Base-by-base conservation (phyloP, 2,329 filamentous ascomycete genomes). In the Helminthosporium solani region DNA sequence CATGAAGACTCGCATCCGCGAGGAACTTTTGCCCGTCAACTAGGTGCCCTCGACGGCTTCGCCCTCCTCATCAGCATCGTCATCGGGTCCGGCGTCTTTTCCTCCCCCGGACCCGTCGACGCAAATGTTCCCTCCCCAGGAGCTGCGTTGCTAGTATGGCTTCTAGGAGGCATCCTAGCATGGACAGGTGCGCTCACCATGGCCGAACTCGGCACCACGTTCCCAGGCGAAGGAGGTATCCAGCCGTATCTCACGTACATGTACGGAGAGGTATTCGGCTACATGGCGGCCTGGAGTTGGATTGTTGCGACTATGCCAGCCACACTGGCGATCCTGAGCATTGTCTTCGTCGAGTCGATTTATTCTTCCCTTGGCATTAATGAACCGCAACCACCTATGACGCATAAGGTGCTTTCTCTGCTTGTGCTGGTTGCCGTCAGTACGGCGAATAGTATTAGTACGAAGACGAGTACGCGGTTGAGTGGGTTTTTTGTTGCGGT, bases 231-330 rank as follows among this genome's bases (percentile, higher is more conserved):
- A 75, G 80, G 82, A 4, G 83, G 83, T 16, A 78, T 85, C 15
- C 83, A 86, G 55, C 80, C 80, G 1, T 85, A 83, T 52, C 73
- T 86, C 2, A 73, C 76, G 48, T 78, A 82, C 64, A 80, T 84
- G 27, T 85, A 78, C 48, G 82, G 83, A 28, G 80, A 84, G 39
- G 63, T 80, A 1, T 77, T 78, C 43, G 83, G 82, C 6, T 85
- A 84, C 57, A 64, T 85, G 19, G 80, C 81, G 0, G 82, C 81
- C 0, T 86, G 82, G 82, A 83, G 79, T 0, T 85, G 82, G 82
- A 76, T 85, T 20, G 76, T 84, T 0, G 80, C 80, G 7, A 78
- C 84, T 3, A 85, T 84, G 81, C 83, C 83, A 0, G 81, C 82
- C 0, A 84, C 82, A 0, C 71, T 84, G 30, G 82, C 82, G 1